Evolutionary conservation across 2,329 filamentous ascomycete genomes (phyloP).

Genomic region (Metarhizium robertsii): DNA sequence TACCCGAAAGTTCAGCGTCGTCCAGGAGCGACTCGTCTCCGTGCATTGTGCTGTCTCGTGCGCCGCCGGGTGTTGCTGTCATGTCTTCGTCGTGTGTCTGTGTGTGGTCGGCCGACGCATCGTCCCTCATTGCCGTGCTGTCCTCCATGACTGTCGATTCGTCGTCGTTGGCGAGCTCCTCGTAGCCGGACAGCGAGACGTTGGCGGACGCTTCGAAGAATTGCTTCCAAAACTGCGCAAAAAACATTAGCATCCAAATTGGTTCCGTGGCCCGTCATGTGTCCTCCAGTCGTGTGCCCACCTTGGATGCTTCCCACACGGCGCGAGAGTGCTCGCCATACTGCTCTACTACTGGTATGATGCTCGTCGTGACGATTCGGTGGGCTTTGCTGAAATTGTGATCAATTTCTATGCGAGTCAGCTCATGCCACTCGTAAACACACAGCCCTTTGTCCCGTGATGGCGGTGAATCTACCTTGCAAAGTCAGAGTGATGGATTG

Average conservation of each 20-base stretch:
- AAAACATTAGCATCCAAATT: background rate
- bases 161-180: slow-evolving; percentile 67
- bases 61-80: slow-evolving; percentile 21
- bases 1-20: slow-evolving; percentile 52
- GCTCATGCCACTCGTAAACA: background rate
- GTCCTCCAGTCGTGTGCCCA: slow-evolving; percentile 21
- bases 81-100: slow-evolving; percentile 30
- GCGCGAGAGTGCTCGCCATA: slow-evolving; percentile 89
- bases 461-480: slow-evolving; percentile 54
- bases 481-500: slow-evolving; percentile 94
- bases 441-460: background rate
- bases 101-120: slow-evolving; percentile 42
- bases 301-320: slow-evolving; percentile 96
- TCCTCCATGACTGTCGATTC: slow-evolving; percentile 41
- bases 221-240: slow-evolving; percentile 88
- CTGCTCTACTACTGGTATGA: slow-evolving; percentile 86
- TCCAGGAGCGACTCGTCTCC: slow-evolving; percentile 60
- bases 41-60: slow-evolving; percentile 26
- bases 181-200: slow-evolving; percentile 90
- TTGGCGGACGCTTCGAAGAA: slow-evolving; percentile 99
- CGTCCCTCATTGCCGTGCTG: slow-evolving; percentile 47
- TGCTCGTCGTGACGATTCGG: slow-evolving; percentile 88
- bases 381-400: slow-evolving; percentile 97
- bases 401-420: slow-evolving; percentile 67
- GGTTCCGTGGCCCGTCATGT: too few species aligned